Evolutionary conservation across 2,329 filamentous ascomycete genomes (phyloP).

Genomic region (Phyllosticta citribraziliensis): DNA sequence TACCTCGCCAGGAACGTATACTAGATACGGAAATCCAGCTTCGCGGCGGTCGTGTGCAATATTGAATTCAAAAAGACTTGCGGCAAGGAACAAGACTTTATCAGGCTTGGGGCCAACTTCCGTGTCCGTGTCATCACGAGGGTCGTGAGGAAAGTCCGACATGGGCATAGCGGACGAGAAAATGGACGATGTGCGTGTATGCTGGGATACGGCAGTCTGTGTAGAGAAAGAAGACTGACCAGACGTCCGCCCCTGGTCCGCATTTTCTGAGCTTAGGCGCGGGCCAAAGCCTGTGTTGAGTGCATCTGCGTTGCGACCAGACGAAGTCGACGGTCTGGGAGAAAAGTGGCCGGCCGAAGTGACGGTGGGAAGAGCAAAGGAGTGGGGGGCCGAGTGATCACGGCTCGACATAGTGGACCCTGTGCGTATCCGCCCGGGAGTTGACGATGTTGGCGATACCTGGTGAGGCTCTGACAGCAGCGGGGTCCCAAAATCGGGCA

Average conservation of each 20-base stretch:
- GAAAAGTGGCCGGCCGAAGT: conserved; percentile 23
- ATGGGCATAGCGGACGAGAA: conserved; percentile 84
- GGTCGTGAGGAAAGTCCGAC: conserved; percentile 42
- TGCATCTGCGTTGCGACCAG: conserved; percentile 4
- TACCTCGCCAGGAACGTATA: conserved; percentile 87
- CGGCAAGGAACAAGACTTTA: conserved; percentile 79
- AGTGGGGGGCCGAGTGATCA: conserved; percentile 42
- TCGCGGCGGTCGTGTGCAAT: conserved; percentile 87
- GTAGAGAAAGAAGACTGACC: conserved; percentile 18
- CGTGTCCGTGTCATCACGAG: conserved; percentile 16
- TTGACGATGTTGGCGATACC: conserved; percentile 10
- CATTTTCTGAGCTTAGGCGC: conserved; percentile 17
- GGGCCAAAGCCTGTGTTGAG: neutral
- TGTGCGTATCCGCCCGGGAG: conserved; percentile 41
- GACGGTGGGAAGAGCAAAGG: conserved; percentile 8
- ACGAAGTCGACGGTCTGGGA: conserved; percentile 24
- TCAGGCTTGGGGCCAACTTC: conserved; percentile 46
- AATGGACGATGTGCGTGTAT: conserved; percentile 56
- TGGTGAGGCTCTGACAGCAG: conserved; percentile 33
- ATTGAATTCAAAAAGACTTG: conserved; percentile 93
- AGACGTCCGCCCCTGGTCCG: conserved; percentile 29
- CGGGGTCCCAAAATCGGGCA: conserved; percentile 39
- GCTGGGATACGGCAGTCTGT: neutral
- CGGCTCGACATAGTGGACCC: conserved; percentile 45
- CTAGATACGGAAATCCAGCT: conserved; percentile 90